Conservation (phyloP, 2,329 filamentous ascomycete species). For the Lasiodiplodia sp. region DNA sequence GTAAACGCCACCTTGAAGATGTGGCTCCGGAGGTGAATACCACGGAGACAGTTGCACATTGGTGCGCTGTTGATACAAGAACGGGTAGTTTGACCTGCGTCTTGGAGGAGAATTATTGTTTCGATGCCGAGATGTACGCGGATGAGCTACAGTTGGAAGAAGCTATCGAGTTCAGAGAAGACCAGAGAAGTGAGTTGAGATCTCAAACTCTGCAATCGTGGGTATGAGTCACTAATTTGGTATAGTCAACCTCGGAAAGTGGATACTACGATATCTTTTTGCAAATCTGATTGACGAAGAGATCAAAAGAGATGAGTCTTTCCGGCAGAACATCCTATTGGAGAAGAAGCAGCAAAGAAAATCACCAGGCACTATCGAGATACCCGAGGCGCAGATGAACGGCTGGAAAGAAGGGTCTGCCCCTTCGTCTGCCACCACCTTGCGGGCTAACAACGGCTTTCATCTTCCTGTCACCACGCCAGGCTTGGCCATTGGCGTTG, state of each 20-base stretch:
- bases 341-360: conserved; percentile 66
- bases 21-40: conserved; percentile 88
- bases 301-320: conserved; percentile 78
- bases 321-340: conserved; percentile 73
- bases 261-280: conserved; percentile 93
- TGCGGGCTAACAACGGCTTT: conserved; percentile 66
- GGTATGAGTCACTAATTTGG: conserved; percentile 33
- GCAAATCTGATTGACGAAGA: conserved; percentile 89
- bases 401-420: conserved; percentile 53
- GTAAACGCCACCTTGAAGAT: conserved; percentile 92
- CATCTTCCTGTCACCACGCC: conserved; percentile 72
- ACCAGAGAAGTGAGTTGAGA: conserved; percentile 79
- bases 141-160: conserved; percentile 82
- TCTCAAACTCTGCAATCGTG: not conserved
- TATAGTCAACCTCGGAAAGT: conserved; percentile 92
- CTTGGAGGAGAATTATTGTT: conserved; percentile 92
- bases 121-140: conserved; percentile 96
- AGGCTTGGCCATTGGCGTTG: conserved; percentile 78
- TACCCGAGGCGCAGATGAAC: conserved; percentile 57
- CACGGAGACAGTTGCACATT: conserved; percentile 86
- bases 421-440: conserved; percentile 58
- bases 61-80: conserved; percentile 94
- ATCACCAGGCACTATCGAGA: conserved; percentile 67
- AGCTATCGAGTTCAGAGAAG: conserved; percentile 82
- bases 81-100: conserved; percentile 91